Percentiles rank a stretch among this genome's conserved stretches.
These are phyloP conservation scores for Aspergillus mulundensis DNA, from an alignment of 495 filamentous ascomycete genomes.

Conservation along the genomic window DNA sequence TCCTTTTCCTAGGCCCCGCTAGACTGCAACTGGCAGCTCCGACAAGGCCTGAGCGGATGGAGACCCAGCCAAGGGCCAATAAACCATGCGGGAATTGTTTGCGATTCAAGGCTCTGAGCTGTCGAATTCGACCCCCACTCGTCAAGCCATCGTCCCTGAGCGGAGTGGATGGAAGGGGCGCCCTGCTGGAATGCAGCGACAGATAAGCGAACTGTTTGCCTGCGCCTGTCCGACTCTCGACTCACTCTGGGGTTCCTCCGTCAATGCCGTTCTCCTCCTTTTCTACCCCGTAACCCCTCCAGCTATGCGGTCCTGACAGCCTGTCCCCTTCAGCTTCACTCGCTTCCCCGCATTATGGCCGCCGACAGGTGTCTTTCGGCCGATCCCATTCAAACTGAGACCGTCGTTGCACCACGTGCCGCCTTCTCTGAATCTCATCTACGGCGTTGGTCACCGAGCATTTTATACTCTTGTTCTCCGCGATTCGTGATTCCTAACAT, in stretches of 20 bases:
- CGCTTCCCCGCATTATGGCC: conserved; percentile 24
- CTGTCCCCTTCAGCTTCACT: background rate
- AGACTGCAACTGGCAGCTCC: conserved; percentile 2
- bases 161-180: conserved; percentile 1
- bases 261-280: background rate
- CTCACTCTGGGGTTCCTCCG: background rate
- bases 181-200: conserved; percentile 1
- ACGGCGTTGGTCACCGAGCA: conserved; percentile 11
- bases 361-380: conserved; percentile 19
- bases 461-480: background rate
- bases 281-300: conserved; percentile 14
- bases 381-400: conserved; percentile 14
- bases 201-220: conserved; percentile 8
- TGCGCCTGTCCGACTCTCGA: background rate
- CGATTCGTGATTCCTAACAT: conserved; percentile 2
- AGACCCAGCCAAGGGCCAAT: background rate
- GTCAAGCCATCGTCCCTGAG: conserved; percentile 7
- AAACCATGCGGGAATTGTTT: conserved; percentile 2
- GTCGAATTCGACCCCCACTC: conserved; percentile 6
- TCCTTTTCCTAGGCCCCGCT: conserved; percentile 3
- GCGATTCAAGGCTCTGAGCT: conserved; percentile 1
- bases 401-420: conserved; percentile 4
- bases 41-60: conserved; percentile 14
- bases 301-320: conserved; percentile 25
- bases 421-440: conserved; percentile 10